Percentiles rank a stretch among this genome's conserved stretches.
phyloP scores from a whole-genome alignment of 768 basidiomycete species.

The Suillus bovinus region DNA sequence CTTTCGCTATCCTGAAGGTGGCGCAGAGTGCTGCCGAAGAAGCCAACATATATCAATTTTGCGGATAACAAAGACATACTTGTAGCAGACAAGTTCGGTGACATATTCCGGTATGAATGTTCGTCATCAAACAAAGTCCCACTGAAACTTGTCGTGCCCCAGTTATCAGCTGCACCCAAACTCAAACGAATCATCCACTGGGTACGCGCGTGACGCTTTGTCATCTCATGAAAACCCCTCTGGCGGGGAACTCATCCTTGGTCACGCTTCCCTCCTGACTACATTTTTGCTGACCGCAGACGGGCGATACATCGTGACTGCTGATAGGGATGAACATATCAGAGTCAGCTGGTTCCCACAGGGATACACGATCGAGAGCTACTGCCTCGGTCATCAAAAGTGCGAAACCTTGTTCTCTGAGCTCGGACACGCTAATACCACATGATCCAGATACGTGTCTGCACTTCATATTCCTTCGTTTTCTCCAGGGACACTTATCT shows the following conservation, averaged over 20 bases:
- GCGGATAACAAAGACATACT: conserved; percentile 67
- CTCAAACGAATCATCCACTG: conserved; percentile 19
- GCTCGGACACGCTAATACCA: background rate
- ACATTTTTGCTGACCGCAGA: conserved; percentile 66
- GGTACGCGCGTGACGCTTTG: conserved; percentile 33
- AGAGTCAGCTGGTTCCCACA: conserved; percentile 88
- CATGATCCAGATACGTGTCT: conserved; percentile 68
- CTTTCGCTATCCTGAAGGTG: conserved; percentile 4
- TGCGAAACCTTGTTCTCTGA: conserved; percentile 35
- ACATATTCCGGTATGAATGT: conserved; percentile 72
- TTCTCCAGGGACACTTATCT: conserved; percentile 56
- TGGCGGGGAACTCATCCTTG: conserved; percentile 69
- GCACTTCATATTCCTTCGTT: conserved; percentile 68
- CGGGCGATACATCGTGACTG: conserved; percentile 78
- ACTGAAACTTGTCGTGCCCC: conserved; percentile 9
- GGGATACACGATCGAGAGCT: conserved; percentile 83
- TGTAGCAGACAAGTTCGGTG: conserved; percentile 93
- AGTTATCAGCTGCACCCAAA: conserved; percentile 62
- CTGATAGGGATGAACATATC: conserved; percentile 95
- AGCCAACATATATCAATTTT: conserved; percentile 70
- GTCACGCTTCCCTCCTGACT: conserved; percentile 88
- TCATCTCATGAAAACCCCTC: conserved; percentile 71
- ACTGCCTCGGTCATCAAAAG: conserved; percentile 84
- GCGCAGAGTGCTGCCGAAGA: conserved; percentile 78
- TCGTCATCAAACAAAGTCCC: background rate